Evolutionary conservation across 2,329 filamentous ascomycete species (phyloP).

Genomic region (Cylindrodendrum hubeiense): DNA sequence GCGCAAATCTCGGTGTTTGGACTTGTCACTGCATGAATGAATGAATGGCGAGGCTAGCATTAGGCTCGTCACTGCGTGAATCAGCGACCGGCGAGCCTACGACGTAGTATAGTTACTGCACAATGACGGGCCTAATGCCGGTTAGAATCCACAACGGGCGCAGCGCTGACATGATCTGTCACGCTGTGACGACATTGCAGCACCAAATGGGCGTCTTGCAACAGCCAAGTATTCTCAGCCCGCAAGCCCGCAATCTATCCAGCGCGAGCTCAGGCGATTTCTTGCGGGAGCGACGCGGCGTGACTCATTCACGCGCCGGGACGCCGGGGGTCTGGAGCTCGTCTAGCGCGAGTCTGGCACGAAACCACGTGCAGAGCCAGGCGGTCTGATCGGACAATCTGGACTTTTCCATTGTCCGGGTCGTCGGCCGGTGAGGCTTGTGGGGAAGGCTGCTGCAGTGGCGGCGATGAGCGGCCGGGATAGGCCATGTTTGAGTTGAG

Average conservation of each 20-base stretch:
- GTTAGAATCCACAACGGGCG: neutral
- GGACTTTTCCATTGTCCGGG: conserved; percentile 11
- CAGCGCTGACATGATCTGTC: neutral
- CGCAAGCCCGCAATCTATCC: neutral
- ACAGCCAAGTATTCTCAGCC: neutral
- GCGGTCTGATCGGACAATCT: neutral
- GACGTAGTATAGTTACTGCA: too few relatives aligned
- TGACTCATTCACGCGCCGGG: neutral
- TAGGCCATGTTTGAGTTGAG: conserved; percentile 13
- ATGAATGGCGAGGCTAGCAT: neutral
- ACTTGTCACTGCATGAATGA: neutral
- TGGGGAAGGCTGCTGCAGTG: conserved; percentile 25
- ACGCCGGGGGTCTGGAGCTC: neutral
- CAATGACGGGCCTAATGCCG: neutral
- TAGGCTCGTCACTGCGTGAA: neutral
- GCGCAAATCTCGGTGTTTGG: neutral
- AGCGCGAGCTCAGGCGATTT: neutral
- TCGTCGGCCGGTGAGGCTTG: neutral
- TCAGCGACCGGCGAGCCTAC: neutral
- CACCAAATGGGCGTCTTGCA: neutral
- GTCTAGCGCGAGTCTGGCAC: conserved; percentile 12
- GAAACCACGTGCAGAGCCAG: conserved; percentile 25
- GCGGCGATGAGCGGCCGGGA: conserved; percentile 3
- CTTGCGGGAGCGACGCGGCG: neutral
- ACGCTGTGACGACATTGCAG: neutral